These are phyloP conservation scores for Rosa multiflora DNA, from an alignment of 306 rosid species.

Conservation along the genomic window DNA sequence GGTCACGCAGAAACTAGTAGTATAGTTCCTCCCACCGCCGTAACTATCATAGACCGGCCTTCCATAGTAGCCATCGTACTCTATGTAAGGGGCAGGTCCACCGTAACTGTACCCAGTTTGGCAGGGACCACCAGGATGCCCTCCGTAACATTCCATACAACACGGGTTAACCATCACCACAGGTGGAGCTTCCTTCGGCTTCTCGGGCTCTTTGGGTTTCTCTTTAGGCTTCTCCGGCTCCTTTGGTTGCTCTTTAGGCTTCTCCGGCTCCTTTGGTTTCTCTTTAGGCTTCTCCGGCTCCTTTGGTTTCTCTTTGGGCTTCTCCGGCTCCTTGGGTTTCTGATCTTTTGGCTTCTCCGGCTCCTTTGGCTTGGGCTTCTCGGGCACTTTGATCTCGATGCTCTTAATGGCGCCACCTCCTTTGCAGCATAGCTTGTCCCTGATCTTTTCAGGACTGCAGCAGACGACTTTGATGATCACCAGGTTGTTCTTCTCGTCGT, in stretches of 20 bases:
- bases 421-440: conserved; percentile 55
- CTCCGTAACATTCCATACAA: conserved; percentile 17
- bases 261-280: conserved; percentile 2
- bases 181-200: not conserved
- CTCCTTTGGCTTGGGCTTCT: conserved; percentile 20
- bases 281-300: conserved; percentile 15
- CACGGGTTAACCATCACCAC: not conserved
- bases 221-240: conserved; percentile 11
- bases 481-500: too few species aligned
- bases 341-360: conserved; percentile 12
- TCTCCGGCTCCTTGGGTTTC: not conserved
- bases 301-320: not conserved
- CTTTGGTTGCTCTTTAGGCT: not conserved
- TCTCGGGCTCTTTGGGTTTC: not conserved
- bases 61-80: conserved; percentile 32
- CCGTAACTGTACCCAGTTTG: conserved; percentile 9
- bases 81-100: conserved; percentile 21
- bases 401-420: conserved; percentile 55
- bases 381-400: conserved; percentile 59
- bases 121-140: conserved; percentile 30
- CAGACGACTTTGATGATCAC: conserved; percentile 77
- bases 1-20: conserved; percentile 10
- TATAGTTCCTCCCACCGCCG: conserved; percentile 36
- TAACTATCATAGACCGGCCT: conserved; percentile 43
- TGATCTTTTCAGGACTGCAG: conserved; percentile 71